phyloP scores from a whole-genome alignment of 805 yeast species.

The Candida oleophila region DNA sequence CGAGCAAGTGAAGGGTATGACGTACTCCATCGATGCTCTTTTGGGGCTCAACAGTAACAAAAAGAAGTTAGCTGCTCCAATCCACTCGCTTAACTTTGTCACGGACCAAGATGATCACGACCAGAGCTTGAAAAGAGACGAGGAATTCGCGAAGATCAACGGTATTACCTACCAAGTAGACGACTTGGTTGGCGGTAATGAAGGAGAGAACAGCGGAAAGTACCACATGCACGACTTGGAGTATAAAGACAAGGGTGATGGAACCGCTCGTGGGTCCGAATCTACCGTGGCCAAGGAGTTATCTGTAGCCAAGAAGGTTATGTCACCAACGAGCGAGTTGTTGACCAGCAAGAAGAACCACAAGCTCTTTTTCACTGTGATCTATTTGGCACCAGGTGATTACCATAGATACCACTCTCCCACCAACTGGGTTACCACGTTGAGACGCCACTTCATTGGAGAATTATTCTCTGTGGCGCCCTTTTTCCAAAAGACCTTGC shows the following conservation, averaged over 20 bases:
- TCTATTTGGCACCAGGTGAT: constrained; percentile 97
- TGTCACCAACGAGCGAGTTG: background rate
- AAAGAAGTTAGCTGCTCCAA: constrained; percentile 52
- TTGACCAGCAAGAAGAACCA: constrained; percentile 44
- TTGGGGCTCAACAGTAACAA: constrained; percentile 60
- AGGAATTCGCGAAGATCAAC: constrained; percentile 74
- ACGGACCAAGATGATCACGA: constrained; percentile 15
- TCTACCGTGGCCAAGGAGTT: constrained; percentile 34
- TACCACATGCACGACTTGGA: constrained; percentile 47
- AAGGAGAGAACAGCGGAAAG: constrained; percentile 14
- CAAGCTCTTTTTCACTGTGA: constrained; percentile 80
- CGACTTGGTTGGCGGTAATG: constrained; percentile 61
- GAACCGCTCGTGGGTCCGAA: constrained; percentile 38
- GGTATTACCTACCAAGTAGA: constrained; percentile 72
- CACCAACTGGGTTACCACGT: constrained; percentile 89
- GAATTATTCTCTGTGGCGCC: constrained; percentile 96
- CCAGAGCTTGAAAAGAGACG: constrained; percentile 50
- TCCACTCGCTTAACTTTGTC: constrained; percentile 47
- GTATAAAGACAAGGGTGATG: constrained; percentile 69
- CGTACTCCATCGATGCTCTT: constrained; percentile 84
- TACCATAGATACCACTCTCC: constrained; percentile 98
- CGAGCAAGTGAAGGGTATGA: constrained; percentile 96
- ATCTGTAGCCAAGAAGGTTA: constrained; percentile 36
- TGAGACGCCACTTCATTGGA: constrained; percentile 94
- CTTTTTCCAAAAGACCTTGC: constrained; percentile 83